Evolutionary conservation across 805 yeast species (phyloP), one percentile per base, ranked within the genome.

Genomic region (Wickerhamiella galacta): DNA sequence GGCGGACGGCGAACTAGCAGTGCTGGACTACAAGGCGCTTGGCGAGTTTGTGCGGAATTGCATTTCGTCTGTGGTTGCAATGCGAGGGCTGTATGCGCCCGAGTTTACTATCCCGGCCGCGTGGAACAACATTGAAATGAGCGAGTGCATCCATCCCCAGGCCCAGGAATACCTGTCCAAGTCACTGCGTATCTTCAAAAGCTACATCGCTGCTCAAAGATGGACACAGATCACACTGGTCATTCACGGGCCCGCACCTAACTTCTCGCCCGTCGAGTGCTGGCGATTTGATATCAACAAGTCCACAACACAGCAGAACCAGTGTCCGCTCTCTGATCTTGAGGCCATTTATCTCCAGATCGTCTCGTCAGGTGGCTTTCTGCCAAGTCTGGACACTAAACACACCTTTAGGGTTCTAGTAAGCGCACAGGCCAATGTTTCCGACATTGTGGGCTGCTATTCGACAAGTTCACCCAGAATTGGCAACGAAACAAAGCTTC

Each of bases 1-100:
- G 4, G 12, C 24, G 46, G 45, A 15, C 35, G 25, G 22, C 44
- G 39, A 6, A 55, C 56, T 12, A 51, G 42, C 4, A 40, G 35
- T 14, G 39, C 29, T 20, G 52, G 36, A 16, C 41, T 41, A 11
- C 23, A 21, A 12, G 44, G 31, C 6, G 54, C 52, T 9, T 28
- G 26, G 14, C 24, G 28, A 5, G 48, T 41, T 11, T 33, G 29
- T 18, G 8, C 15, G 15, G 20, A 20, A 32, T 19, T 20, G 26
- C 19, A 15, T 32, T 5, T 11, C 19, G 26, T 14, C 17, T n/a
- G 16, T 32, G 20, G 18, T 25, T 16, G 7, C 14, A 20, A 16
- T 20, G 18, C 20, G 30, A 11, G 26, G 26, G 11, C 16, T 32
- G 7, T 25, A 26, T 20, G 19, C 18, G 4, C 15, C 17, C 15